Evolutionary conservation across 768 basidiomycete species (phyloP).

Genomic region (Mycena pura): DNA sequence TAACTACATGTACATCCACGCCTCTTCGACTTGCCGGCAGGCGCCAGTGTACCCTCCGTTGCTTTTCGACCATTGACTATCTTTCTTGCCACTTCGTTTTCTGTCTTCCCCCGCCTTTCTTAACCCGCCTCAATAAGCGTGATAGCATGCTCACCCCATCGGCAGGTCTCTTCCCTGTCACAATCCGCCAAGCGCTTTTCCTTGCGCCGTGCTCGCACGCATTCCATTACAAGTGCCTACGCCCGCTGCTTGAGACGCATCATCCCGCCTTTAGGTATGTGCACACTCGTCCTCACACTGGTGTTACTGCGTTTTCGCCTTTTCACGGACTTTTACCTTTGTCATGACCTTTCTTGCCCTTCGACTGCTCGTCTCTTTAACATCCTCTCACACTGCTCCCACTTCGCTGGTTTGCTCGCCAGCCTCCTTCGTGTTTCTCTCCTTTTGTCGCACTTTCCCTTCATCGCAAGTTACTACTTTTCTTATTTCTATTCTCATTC

Average conservation of each 20-base stretch:
- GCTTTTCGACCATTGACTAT: too few relatives aligned
- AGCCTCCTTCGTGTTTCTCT: neutral
- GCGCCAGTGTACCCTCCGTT: neutral
- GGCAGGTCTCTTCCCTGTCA: constrained; percentile 76
- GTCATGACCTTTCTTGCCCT: neutral
- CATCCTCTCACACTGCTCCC: too few relatives aligned
- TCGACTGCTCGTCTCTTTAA: too few relatives aligned
- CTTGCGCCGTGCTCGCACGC: constrained; percentile 98
- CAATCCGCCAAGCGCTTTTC: constrained; percentile 94
- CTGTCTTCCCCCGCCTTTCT: neutral
- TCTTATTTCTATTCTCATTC: neutral
- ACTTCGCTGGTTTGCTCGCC: too few relatives aligned
- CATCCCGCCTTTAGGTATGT: constrained; percentile 82
- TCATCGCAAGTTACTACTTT: too few relatives aligned
- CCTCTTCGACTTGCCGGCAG: too few relatives aligned
- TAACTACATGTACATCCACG: neutral
- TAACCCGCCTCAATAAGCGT: neutral
- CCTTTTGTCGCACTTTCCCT: too few relatives aligned
- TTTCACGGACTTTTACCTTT: neutral
- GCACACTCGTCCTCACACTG: too few relatives aligned
- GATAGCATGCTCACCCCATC: neutral
- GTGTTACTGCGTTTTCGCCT: neutral
- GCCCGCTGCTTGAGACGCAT: constrained; percentile 87
- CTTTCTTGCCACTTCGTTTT: neutral
- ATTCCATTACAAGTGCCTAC: constrained; percentile 96